Conservation (phyloP, 2,329 filamentous ascomycete genomes). For the Talaromyces sp. region DNA sequence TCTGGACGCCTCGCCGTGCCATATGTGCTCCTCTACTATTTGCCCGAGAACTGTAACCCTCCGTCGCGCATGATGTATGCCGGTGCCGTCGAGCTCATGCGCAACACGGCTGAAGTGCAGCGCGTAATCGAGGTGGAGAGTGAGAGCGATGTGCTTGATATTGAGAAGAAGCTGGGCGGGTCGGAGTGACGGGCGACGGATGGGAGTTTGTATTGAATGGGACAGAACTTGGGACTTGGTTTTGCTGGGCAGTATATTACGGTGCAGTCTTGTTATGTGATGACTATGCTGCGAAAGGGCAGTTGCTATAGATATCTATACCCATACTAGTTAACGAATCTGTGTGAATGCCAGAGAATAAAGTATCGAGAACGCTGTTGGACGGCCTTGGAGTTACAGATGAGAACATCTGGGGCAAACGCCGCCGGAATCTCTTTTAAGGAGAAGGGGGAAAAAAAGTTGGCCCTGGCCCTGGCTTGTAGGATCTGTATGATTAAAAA, state of each 20-base stretch:
- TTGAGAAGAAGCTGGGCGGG: slow-evolving; percentile 58
- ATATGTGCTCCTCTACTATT: slow-evolving; percentile 91
- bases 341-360: neutral
- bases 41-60: slow-evolving; percentile 83
- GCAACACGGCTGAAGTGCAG: slow-evolving; percentile 85
- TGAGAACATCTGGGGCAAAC: neutral
- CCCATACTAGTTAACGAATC: neutral
- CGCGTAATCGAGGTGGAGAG: slow-evolving; percentile 78
- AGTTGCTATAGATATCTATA: neutral
- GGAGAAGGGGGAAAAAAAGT: too few relatives aligned
- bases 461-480: too few relatives aligned
- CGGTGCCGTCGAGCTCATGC: slow-evolving; percentile 90
- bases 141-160: slow-evolving; percentile 73
- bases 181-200: slow-evolving; percentile 12
- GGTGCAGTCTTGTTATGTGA: too few relatives aligned
- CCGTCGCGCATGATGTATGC: slow-evolving; percentile 91
- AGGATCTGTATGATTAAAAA: neutral
- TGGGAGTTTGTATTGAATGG: neutral
- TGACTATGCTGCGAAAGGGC: neutral
- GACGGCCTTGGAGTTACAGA: too few relatives aligned
- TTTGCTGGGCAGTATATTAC: neutral
- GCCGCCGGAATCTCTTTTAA: too few relatives aligned
- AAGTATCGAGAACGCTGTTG: neutral
- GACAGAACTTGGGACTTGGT: too few relatives aligned
- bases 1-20: slow-evolving; percentile 82